These are phyloP conservation scores for Leccinum uliginosum DNA, from an alignment of 768 basidiomycete species.

Conservation along the genomic window DNA sequence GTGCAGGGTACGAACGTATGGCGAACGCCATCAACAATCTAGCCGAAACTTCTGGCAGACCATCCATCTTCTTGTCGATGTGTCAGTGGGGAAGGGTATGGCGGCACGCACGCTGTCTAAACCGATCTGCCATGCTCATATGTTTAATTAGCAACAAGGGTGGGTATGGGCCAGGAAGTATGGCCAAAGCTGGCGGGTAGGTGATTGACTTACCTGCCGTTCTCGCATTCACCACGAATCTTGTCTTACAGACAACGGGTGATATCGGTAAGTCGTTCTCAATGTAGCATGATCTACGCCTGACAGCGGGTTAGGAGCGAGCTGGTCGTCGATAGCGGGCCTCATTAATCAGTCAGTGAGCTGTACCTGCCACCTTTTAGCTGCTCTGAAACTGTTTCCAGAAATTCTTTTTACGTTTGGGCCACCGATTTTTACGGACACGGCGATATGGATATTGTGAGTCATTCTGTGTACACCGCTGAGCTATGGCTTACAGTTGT, in stretches of 20 bases:
- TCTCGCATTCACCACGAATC: neutral
- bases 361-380: neutral
- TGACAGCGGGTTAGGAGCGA: slow-evolving; percentile 30
- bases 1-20: slow-evolving; percentile 57
- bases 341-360: slow-evolving; percentile 51
- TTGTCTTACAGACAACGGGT: slow-evolving; percentile 40
- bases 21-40: slow-evolving; percentile 51
- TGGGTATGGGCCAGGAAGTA: slow-evolving; percentile 59
- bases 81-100: slow-evolving; percentile 68
- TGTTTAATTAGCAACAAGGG: slow-evolving; percentile 45
- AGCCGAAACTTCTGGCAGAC: slow-evolving; percentile 43
- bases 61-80: slow-evolving; percentile 55
- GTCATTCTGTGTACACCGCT: slow-evolving; percentile 11
- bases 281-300: neutral
- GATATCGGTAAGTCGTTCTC: slow-evolving; percentile 39
- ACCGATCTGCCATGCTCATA: neutral
- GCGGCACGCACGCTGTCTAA: neutral
- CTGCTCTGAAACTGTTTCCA: slow-evolving; percentile 20
- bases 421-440: slow-evolving; percentile 65
- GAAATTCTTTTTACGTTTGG: slow-evolving; percentile 61
- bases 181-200: slow-evolving; percentile 65
- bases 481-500: neutral
- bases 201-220: slow-evolving; percentile 11
- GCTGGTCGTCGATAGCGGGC: slow-evolving; percentile 46
- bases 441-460: slow-evolving; percentile 66